Evolutionary conservation across 345 rosid genomes (phyloP).

Genomic region (Lepidium africanum): DNA sequence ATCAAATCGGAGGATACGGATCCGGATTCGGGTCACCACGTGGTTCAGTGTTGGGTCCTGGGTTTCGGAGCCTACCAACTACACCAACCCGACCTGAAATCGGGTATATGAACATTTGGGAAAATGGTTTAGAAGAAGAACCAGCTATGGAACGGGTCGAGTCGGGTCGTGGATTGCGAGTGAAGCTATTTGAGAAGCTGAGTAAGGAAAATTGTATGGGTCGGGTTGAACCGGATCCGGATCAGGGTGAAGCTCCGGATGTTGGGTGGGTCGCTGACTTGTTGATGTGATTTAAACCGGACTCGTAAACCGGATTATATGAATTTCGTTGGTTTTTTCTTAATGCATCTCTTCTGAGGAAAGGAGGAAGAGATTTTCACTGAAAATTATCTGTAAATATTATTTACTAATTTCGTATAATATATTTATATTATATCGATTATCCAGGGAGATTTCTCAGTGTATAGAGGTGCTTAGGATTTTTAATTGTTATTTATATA

Average conservation of each 20-base stretch:
- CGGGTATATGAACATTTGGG: constrained; percentile 43
- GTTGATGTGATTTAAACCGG: constrained; percentile 27
- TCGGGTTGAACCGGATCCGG: constrained; percentile 4
- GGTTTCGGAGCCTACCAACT: constrained; percentile 47
- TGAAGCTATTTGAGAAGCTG: constrained; percentile 58
- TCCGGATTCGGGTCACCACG: constrained; percentile 48
- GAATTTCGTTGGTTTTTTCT: not conserved
- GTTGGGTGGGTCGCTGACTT: constrained; percentile 85
- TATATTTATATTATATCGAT: not conserved
- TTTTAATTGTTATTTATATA: not conserved
- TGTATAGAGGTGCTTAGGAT: constrained; percentile 5
- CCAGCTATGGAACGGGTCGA: constrained; percentile 82
- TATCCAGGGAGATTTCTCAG: not conserved
- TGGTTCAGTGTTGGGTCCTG: constrained; percentile 47
- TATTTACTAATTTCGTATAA: constrained; percentile 9
- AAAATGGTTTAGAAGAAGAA: constrained; percentile 47
- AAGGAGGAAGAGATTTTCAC: not conserved
- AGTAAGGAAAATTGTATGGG: constrained; percentile 52
- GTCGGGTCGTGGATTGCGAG: constrained; percentile 70
- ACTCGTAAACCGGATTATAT: not conserved
- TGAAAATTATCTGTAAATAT: not conserved
- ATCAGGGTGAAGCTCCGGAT: constrained; percentile 33
- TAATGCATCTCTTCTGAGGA: not conserved
- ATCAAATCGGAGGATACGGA: constrained; percentile 24
- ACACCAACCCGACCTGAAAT: constrained; percentile 36